Evolutionary conservation across 192 early-diverging fungal species (phyloP).

Genomic region (Mortierella claussenii): DNA sequence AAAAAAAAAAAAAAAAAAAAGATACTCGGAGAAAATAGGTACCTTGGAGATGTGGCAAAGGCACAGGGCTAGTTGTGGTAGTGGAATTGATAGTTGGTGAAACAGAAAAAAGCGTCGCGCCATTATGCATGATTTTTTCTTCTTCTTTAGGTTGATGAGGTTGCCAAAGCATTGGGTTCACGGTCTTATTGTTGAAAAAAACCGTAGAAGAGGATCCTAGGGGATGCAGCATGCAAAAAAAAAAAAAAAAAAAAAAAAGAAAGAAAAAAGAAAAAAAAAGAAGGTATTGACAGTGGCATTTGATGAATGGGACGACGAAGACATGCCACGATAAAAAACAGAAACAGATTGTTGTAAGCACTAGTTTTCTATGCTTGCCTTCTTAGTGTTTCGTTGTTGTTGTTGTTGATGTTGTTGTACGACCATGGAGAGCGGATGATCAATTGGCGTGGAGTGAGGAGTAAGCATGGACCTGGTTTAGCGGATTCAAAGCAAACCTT

Average conservation of each 20-base stretch:
- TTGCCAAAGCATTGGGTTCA: not conserved
- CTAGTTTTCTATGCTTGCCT: not conserved
- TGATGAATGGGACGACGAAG: not conserved
- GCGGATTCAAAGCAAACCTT: not conserved
- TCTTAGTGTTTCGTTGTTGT: not conserved
- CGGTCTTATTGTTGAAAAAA: not conserved
- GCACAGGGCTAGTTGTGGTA: not conserved
- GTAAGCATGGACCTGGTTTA: not conserved
- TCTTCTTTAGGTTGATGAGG: not conserved
- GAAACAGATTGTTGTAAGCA: not conserved
- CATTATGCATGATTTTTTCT: not conserved
- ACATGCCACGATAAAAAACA: not conserved
- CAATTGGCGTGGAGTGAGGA: too few species aligned
- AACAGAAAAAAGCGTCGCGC: too few species aligned
- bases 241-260: not conserved
- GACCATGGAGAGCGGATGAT: too few species aligned
- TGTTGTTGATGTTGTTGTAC: not conserved
- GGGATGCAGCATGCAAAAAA: not conserved
- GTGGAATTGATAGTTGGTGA: not conserved
- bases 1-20: slow-evolving; percentile 1
- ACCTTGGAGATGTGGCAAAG: not conserved
- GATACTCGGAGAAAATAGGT: too few species aligned
- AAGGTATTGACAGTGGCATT: not conserved
- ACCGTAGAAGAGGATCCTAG: not conserved
- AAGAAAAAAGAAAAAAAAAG: not conserved